Conservation (phyloP, 192 early-diverging fungal genomes). For the Haplosporangium gracile region DNA sequence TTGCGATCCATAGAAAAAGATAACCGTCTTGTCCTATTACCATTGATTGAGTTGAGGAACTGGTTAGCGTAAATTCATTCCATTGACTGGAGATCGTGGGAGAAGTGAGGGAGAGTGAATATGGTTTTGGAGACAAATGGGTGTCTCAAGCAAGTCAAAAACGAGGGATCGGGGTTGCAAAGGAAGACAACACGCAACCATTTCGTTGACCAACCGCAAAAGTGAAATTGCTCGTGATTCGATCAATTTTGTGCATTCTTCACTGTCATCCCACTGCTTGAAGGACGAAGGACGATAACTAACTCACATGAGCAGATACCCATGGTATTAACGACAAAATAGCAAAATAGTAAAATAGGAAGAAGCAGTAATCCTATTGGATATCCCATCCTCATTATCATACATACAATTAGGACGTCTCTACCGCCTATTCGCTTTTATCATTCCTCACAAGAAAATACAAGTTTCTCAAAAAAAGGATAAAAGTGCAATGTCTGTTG, state of each 20-base stretch:
- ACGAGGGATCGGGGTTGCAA: constrained; percentile 5
- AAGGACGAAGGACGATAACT: not conserved
- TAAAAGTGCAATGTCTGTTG: too few relatives aligned
- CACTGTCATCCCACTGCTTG: not conserved
- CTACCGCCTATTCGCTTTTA: too few relatives aligned
- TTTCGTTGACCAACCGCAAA: constrained; percentile 2
- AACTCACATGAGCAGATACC: not conserved
- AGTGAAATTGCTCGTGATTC: constrained; percentile 9
- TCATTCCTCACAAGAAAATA: too few relatives aligned
- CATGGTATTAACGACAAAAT: not conserved
- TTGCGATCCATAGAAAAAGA: constrained; percentile 97
- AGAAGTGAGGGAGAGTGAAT: not conserved
- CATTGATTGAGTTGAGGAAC: not conserved
- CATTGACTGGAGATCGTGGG: not conserved
- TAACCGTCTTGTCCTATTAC: constrained; percentile 77
- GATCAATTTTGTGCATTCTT: not conserved
- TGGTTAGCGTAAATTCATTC: not conserved
- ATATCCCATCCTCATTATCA: too few relatives aligned
- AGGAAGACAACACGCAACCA: not conserved
- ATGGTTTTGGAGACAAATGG: not conserved
- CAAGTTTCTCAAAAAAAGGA: too few relatives aligned
- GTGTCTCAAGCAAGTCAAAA: not conserved
- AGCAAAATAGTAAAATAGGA: too few relatives aligned
- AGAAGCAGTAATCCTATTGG: too few relatives aligned
- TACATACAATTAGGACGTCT: too few relatives aligned